Evolutionary conservation across 2,329 filamentous ascomycete genomes (phyloP).

Genomic region (Neofusicoccum laricinum): DNA sequence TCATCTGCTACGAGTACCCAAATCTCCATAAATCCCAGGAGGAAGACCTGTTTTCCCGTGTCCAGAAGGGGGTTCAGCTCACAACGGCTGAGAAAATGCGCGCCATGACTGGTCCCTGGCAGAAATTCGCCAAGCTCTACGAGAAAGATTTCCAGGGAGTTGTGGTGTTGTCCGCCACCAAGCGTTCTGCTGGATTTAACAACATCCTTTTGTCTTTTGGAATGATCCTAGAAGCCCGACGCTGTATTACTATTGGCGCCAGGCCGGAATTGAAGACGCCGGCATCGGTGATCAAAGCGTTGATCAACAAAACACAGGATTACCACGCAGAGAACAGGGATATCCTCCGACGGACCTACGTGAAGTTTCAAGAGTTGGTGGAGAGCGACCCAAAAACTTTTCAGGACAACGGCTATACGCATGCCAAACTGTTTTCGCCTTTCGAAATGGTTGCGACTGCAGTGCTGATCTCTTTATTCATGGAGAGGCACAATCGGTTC

Average conservation of each 20-base stretch:
- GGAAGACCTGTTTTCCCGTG: slow-evolving; percentile 48
- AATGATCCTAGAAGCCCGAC: slow-evolving; percentile 35
- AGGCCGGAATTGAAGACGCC: slow-evolving; percentile 27
- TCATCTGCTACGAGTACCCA: slow-evolving; percentile 45
- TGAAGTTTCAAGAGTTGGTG: slow-evolving; percentile 28
- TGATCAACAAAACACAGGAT: slow-evolving; percentile 27
- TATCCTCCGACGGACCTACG: slow-evolving; percentile 34
- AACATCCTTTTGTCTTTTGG: slow-evolving; percentile 34
- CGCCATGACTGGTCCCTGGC: slow-evolving; percentile 46
- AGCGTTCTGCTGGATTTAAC: slow-evolving; percentile 33
- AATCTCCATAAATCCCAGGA: slow-evolving; percentile 41
- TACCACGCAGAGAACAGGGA: slow-evolving; percentile 30
- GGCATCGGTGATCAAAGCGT: slow-evolving; percentile 22
- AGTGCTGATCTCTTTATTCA: slow-evolving; percentile 33
- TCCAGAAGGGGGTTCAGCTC: slow-evolving; percentile 46
- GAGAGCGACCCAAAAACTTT: slow-evolving; percentile 28
- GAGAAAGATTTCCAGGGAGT: slow-evolving; percentile 42
- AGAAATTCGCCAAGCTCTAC: slow-evolving; percentile 41
- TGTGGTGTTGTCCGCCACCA: slow-evolving; percentile 30
- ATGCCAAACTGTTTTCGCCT: slow-evolving; percentile 35
- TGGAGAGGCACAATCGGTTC: slow-evolving; percentile 26
- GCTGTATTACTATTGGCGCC: slow-evolving; percentile 22
- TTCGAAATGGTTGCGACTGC: slow-evolving; percentile 35
- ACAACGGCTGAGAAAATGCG: slow-evolving; percentile 47
- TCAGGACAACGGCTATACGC: slow-evolving; percentile 25